Evolutionary conservation across 768 basidiomycete genomes (phyloP).

Genomic region (Artomyces pyxidatus): DNA sequence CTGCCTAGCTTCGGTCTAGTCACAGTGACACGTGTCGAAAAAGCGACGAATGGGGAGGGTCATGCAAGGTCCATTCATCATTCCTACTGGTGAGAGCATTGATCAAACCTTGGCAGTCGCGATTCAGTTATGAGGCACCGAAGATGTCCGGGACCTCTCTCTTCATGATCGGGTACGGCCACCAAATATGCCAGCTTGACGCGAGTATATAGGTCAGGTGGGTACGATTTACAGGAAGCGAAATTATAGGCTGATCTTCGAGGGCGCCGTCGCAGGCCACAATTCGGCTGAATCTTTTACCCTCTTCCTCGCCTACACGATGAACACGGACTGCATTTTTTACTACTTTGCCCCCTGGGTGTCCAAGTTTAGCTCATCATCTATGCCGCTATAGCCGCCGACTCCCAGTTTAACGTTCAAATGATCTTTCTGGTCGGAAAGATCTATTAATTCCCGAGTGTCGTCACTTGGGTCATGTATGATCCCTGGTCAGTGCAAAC

Average conservation of each 20-base stretch:
- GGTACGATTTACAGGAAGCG: conserved; percentile 16
- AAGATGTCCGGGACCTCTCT: conserved; percentile 88
- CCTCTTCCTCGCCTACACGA: conserved; percentile 74
- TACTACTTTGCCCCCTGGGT: conserved; percentile 91
- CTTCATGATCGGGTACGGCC: conserved; percentile 92
- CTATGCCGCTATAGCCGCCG: conserved; percentile 69
- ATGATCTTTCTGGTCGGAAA: conserved; percentile 62
- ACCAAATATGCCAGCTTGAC: conserved; percentile 87
- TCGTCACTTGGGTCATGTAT: conserved; percentile 60
- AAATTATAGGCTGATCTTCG: no score
- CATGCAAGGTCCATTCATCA: conserved; percentile 84
- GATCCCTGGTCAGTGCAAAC: conserved; percentile 53
- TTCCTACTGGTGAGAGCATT: no score
- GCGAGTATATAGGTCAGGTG: conserved; percentile 67
- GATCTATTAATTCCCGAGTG: conserved; percentile 52
- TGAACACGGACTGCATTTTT: conserved; percentile 87
- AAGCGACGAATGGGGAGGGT: conserved; percentile 97
- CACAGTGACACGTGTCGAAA: no score
- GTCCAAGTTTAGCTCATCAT: conserved; percentile 84
- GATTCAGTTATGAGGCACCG: conserved; percentile 54
- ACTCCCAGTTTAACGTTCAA: conserved; percentile 65
- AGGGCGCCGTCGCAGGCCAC: no score
- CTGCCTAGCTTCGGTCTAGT: no score
- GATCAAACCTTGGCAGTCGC: background rate
- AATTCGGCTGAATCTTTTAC: conserved; percentile 82